phyloP scores from a whole-genome alignment of 2,329 filamentous ascomycete species.

The Drechmeria coniospora region DNA sequence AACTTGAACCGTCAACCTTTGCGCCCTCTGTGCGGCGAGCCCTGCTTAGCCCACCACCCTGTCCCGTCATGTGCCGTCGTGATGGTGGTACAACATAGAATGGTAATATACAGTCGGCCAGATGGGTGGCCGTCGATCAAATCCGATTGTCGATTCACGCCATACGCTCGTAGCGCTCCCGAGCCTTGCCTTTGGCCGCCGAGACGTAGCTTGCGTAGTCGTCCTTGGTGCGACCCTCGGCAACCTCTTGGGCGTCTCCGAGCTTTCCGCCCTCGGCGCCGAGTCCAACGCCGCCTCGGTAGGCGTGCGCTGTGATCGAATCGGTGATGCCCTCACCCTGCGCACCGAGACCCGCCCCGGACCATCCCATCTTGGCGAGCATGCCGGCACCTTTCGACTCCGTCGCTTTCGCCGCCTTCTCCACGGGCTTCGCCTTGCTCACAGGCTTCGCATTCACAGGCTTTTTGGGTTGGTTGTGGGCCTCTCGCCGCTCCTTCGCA shows the following conservation, averaged over 20 bases:
- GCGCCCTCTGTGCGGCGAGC: too few species aligned
- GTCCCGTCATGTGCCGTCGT: too few species aligned
- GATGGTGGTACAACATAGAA: too few species aligned
- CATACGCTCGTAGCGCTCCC: constrained; percentile 49
- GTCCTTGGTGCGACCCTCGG: constrained; percentile 43
- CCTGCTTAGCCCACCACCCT: too few species aligned
- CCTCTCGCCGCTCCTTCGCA: constrained; percentile 49
- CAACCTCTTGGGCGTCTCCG: constrained; percentile 51
- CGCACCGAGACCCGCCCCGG: constrained; percentile 48
- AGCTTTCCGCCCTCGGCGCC: constrained; percentile 55
- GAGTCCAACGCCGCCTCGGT: constrained; percentile 52
- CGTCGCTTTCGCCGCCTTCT: constrained; percentile 7
- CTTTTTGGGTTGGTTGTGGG: constrained; percentile 44
- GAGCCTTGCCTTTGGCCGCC: constrained; percentile 48
- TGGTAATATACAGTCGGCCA: background rate
- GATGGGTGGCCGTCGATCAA: too few species aligned
- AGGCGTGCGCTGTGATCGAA: constrained; percentile 48
- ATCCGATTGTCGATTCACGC: constrained; percentile 3
- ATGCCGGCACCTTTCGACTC: constrained; percentile 49
- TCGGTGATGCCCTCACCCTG: constrained; percentile 47
- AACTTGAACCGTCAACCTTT: too few species aligned
- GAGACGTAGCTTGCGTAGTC: constrained; percentile 47
- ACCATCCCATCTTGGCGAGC: constrained; percentile 62
- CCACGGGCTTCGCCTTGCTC: constrained; percentile 19
- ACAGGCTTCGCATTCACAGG: constrained; percentile 20